Evolutionary conservation across 768 basidiomycete species (phyloP).

Genomic region (Favolaschia claudopus): DNA sequence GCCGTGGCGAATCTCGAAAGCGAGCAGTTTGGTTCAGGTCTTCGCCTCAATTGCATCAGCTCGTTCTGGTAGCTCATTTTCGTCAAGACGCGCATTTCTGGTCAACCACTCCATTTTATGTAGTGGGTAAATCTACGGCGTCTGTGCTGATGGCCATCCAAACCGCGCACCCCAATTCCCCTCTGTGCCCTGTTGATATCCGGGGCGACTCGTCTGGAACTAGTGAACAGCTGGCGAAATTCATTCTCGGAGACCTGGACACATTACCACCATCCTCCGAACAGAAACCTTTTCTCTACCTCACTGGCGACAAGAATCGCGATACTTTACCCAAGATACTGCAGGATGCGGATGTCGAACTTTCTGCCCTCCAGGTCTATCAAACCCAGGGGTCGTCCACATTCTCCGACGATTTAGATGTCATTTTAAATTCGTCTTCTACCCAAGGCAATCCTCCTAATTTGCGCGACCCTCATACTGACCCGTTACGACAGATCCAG

Average conservation of each 20-base stretch:
- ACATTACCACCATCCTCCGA: slow-evolving; percentile 13
- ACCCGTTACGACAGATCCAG: slow-evolving; percentile 24
- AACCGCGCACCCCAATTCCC: slow-evolving; percentile 31
- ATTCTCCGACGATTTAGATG: slow-evolving; percentile 54
- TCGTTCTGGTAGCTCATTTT: slow-evolving; percentile 4
- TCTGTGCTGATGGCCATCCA: slow-evolving; percentile 49
- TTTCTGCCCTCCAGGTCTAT: slow-evolving; percentile 72
- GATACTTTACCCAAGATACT: slow-evolving; percentile 69
- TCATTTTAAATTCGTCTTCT: slow-evolving; percentile 33
- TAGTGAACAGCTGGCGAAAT: slow-evolving; percentile 69
- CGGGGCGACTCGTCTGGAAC: slow-evolving; percentile 65
- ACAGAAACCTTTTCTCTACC: slow-evolving; percentile 61
- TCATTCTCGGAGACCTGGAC: slow-evolving; percentile 56
- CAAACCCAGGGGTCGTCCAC: slow-evolving; percentile 64
- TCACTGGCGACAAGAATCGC: slow-evolving; percentile 88
- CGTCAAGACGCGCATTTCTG: slow-evolving; percentile 51
- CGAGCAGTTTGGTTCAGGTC: slow-evolving; percentile 9
- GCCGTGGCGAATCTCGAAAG: slow-evolving; percentile 42
- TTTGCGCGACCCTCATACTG: background rate
- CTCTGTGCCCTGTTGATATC: slow-evolving; percentile 39
- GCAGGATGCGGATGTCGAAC: slow-evolving; percentile 46
- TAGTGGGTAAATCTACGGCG: slow-evolving; percentile 75
- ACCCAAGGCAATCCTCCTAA: slow-evolving; percentile 30
- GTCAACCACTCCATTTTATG: slow-evolving; percentile 75
- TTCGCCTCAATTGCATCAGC: background rate